Percentiles rank a stretch among this genome's conserved stretches.
phyloP scores from a whole-genome alignment of 805 yeast species.

The Yarrowia sp. region DNA sequence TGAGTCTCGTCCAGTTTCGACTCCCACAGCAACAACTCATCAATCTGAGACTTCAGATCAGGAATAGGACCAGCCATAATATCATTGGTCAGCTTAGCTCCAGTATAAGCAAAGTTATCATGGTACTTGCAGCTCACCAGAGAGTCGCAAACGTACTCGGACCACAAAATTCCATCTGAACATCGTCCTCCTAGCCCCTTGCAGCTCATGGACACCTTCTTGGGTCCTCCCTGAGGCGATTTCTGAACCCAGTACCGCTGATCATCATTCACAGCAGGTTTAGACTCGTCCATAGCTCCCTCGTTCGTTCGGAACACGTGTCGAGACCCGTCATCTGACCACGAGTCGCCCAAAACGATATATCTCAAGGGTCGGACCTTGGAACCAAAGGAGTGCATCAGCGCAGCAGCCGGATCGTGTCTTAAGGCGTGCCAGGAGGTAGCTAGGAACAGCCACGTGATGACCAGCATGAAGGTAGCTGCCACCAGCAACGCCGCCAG shows the following conservation, averaged over 20 bases:
- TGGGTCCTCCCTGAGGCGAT: conserved; percentile 20
- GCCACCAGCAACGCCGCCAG: conserved; percentile 26
- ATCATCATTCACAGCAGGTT: conserved; percentile 4
- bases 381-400: conserved; percentile 25
- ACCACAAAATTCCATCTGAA: conserved; percentile 13
- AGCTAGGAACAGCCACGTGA: conserved; percentile 23
- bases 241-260: conserved; percentile 22
- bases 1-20: neutral
- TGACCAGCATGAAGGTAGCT: conserved; percentile 11
- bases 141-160: conserved; percentile 14
- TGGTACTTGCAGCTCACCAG: conserved; percentile 9
- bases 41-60: conserved; percentile 22
- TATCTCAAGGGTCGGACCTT: conserved; percentile 16
- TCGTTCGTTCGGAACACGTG: conserved; percentile 3
- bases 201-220: conserved; percentile 24
- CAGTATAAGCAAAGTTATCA: conserved; percentile 10
- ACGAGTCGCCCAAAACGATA: conserved; percentile 21
- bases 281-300: neutral
- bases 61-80: conserved; percentile 18
- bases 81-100: conserved; percentile 19
- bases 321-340: conserved; percentile 15
- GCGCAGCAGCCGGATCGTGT: conserved; percentile 15
- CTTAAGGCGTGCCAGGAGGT: conserved; percentile 17
- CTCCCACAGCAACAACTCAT: conserved; percentile 11
- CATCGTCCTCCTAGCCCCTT: conserved; percentile 16